A percentile compares a stretch with the other conserved stretches of the same genome.
phyloP scores from a whole-genome alignment of 495 filamentous ascomycete genomes.

The Aspergillus mulundensis region DNA sequence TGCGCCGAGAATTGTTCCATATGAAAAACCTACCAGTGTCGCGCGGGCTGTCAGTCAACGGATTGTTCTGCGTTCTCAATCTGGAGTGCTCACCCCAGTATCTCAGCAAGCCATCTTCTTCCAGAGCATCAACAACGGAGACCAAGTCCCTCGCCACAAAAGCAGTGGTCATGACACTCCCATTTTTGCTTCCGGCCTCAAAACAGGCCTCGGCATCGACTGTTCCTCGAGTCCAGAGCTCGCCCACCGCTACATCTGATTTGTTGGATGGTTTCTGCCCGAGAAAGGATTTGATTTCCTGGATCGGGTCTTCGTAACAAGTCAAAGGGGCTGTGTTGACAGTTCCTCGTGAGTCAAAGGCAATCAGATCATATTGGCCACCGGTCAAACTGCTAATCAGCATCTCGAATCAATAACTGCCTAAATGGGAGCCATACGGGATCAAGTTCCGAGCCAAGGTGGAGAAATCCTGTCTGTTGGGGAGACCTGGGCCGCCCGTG shows the following conservation, averaged over 20 bases:
- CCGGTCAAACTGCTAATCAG: slow-evolving; percentile 5
- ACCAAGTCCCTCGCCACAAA: slow-evolving; percentile 9
- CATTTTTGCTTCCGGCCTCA: background rate
- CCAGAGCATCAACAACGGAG: slow-evolving; percentile 8
- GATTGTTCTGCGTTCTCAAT: background rate
- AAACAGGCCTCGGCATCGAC: slow-evolving; percentile 1
- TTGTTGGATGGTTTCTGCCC: background rate
- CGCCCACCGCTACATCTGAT: background rate
- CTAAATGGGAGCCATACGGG: background rate
- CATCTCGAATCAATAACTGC: background rate
- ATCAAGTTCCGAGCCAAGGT: background rate
- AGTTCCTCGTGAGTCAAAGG: slow-evolving; percentile 6
- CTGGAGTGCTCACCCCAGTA: slow-evolving; percentile 37
- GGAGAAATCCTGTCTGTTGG: background rate
- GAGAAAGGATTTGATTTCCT: background rate
- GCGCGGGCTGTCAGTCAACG: background rate
- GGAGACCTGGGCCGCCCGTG: background rate
- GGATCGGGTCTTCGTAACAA: background rate
- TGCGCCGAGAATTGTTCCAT: slow-evolving; percentile 40
- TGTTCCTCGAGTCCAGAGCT: slow-evolving; percentile 2
- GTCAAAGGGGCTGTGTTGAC: background rate
- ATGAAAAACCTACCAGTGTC: slow-evolving; percentile 31
- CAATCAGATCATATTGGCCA: slow-evolving; percentile 3
- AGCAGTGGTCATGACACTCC: slow-evolving; percentile 3
- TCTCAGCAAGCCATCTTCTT: slow-evolving; percentile 38